Evolutionary conservation across 768 basidiomycete genomes (phyloP).

Genomic region (Steccherinum ochraceum): DNA sequence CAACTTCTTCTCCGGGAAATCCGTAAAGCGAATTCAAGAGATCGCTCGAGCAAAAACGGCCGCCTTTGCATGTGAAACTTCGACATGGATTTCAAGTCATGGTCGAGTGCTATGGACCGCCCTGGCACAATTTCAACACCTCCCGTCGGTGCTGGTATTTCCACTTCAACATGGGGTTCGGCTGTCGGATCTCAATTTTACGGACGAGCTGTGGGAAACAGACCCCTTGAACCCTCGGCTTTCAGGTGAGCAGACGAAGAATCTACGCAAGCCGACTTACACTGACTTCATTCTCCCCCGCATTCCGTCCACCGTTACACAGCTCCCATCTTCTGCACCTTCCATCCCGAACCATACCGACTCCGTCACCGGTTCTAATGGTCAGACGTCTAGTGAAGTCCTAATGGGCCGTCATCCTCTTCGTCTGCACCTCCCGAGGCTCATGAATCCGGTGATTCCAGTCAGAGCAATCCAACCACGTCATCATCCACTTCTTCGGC

Average conservation of each 20-base stretch:
- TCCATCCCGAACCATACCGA: too few species aligned
- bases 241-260: not conserved
- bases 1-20: slow-evolving; percentile 1
- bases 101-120: slow-evolving; percentile 26
- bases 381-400: not conserved
- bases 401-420: too few species aligned
- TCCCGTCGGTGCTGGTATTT: slow-evolving; percentile 28
- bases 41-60: slow-evolving; percentile 21
- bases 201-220: slow-evolving; percentile 26
- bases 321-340: not conserved
- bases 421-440: too few species aligned
- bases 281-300: not conserved
- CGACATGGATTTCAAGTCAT: slow-evolving; percentile 29
- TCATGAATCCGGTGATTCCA: not conserved
- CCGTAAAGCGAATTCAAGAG: slow-evolving; percentile 4
- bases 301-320: not conserved
- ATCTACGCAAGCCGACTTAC: not conserved
- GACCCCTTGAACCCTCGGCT: not conserved
- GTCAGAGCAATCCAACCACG: too few species aligned
- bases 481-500: too few species aligned
- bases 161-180: slow-evolving; percentile 18
- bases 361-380: not conserved
- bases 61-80: slow-evolving; percentile 37
- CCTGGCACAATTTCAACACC: slow-evolving; percentile 18
- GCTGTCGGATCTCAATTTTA: slow-evolving; percentile 24